Evolutionary conservation across 352 stramenopile genomes (phyloP), one percentile per base, ranked within the genome.

Genomic region (Globisporangium middletonii): DNA sequence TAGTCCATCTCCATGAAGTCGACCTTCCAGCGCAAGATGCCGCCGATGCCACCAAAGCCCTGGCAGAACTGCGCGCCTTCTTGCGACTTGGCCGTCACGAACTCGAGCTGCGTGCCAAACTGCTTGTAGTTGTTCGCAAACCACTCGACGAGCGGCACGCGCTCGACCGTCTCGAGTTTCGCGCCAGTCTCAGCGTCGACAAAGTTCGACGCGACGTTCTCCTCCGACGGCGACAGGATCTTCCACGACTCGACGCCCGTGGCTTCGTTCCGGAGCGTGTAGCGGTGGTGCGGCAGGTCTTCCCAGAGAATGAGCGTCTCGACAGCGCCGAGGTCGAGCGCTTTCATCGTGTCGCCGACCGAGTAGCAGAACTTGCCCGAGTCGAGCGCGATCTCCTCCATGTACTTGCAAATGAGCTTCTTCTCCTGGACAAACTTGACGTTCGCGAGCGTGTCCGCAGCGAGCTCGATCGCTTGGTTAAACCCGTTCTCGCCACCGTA

Each of bases 401-500:
- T 99, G 78, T 99, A 99, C 57, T 90, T 94, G 68, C 98, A 94
- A 50, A 99, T 96, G 30, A 99, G 78, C 63, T 98, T 98, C 91
- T 99, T 99, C 81, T 99, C 97, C 77, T 99, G 97, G 58, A 99
- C 96, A 51, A 99, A 96, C 78, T 99, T 99, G 67, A 99, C 97
- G 67, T 98, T 98, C 5, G 95, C 74, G 7, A 99, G 76, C 43
- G 97, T 97, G 74, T 99, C 97, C 6, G 96, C 94, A 12, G 89
- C 90, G 48, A 99, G 81, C 65, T 99, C 97, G 75, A 99, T 99
- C 26, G 97, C 97, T 81, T 99, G 97, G 73, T 99, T 99, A 79
- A 99, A 99, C 6, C 97, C 97, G 64, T 98, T 98, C 68, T 99
- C 96, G 15, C 97, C 97, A 46, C 97, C 97, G 71, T 99, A 99